A percentile compares a stretch with the other conserved stretches of the same genome.
Evolutionary conservation across 345 rosid species (phyloP).

Genomic region (Carallia brachiata): DNA sequence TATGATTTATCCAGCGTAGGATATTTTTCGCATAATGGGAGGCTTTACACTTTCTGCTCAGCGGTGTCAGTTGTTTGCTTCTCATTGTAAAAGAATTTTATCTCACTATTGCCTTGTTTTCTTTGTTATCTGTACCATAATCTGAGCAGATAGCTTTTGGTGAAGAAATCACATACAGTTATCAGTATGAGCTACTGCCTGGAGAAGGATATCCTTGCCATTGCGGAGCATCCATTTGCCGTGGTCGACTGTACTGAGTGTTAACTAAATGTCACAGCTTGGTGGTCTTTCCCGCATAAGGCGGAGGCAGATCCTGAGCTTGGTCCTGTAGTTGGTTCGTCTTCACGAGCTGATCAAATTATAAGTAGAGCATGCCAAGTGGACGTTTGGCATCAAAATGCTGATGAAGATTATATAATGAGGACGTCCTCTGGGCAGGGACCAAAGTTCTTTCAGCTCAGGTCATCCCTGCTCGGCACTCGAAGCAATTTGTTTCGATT

Average conservation of each 20-base stretch:
- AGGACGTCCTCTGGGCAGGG: neutral
- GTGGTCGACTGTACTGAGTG: slow-evolving; percentile 54
- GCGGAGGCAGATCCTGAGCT: neutral
- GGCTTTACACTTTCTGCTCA: neutral
- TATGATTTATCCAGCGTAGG: neutral
- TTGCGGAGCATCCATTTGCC: slow-evolving; percentile 67
- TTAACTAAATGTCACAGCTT: neutral
- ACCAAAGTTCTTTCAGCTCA: neutral
- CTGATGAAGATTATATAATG: neutral
- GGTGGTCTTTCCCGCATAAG: neutral
- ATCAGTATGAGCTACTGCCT: slow-evolving; percentile 44
- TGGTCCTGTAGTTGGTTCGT: neutral
- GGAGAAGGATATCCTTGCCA: slow-evolving; percentile 66
- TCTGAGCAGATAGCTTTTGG: slow-evolving; percentile 82
- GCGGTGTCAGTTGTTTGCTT: neutral
- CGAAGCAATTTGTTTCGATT: slow-evolving; percentile 7
- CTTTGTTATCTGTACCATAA: slow-evolving; percentile 8
- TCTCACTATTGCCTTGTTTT: neutral
- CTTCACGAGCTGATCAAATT: neutral
- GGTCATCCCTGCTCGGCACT: neutral
- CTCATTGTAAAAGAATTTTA: neutral
- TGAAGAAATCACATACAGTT: slow-evolving; percentile 79
- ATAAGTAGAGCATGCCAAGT: neutral
- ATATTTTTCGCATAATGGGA: neutral
- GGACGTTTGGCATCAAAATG: neutral